These are phyloP conservation scores for Trichosporon faecale DNA, from an alignment of 1,284 basidiomycete genomes.

Conservation along the genomic window DNA sequence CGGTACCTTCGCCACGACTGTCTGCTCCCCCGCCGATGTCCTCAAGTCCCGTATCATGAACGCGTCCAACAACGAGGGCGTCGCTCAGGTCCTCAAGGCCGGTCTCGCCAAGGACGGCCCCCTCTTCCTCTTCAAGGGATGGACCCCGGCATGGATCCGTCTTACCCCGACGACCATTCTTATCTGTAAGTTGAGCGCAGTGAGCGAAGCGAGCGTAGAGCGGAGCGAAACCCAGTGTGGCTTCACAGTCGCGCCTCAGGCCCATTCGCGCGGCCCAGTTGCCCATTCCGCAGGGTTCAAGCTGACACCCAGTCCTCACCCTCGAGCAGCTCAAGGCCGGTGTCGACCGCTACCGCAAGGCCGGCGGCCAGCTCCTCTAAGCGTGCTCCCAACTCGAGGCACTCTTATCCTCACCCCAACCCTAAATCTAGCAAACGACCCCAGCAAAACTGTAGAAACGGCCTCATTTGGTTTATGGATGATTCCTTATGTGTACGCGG, in stretches of 20 bases:
- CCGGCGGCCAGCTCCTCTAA: slow-evolving; percentile 29
- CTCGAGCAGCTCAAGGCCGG: slow-evolving; percentile 60
- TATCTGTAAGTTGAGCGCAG: slow-evolving; percentile 29
- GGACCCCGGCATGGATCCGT: slow-evolving; percentile 67
- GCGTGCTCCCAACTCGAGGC: background rate
- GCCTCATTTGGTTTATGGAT: slow-evolving; percentile 4
- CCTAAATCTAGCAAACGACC: background rate
- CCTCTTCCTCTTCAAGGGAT: slow-evolving; percentile 87
- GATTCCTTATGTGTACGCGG: background rate
- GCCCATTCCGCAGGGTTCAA: too few relatives aligned
- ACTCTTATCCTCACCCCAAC: too few relatives aligned
- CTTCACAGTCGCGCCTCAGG: too few relatives aligned
- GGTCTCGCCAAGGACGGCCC: slow-evolving; percentile 75
- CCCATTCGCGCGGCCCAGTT: too few relatives aligned
- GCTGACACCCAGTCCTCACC: slow-evolving; percentile 58
- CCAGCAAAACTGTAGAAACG: background rate
- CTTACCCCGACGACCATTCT: slow-evolving; percentile 66
- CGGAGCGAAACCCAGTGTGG: too few relatives aligned
- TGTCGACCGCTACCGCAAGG: slow-evolving; percentile 41
- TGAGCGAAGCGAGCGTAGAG: background rate
- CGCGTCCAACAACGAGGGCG: slow-evolving; percentile 76
- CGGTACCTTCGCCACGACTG: slow-evolving; percentile 84
- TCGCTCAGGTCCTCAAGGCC: slow-evolving; percentile 65
- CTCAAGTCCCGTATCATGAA: slow-evolving; percentile 85
- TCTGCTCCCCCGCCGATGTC: slow-evolving; percentile 91